A percentile compares a stretch with the other conserved stretches of the same genome.
phyloP scores from a whole-genome alignment of 1,284 basidiomycete species.

The Pholiota adiposa region DNA sequence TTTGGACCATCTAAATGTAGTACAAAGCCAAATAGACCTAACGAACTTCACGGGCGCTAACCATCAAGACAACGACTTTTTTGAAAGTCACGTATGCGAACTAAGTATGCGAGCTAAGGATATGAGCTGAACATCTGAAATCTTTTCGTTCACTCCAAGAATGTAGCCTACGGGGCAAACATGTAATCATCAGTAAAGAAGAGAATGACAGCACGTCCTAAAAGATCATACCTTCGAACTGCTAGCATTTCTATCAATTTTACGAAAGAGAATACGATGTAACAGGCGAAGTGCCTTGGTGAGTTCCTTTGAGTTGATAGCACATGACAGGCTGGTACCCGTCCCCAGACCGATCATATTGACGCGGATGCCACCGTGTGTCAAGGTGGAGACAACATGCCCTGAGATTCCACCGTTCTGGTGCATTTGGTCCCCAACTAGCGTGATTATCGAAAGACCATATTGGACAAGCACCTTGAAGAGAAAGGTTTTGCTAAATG shows the following conservation, averaged over 20 bases:
- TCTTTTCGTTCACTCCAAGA: not conserved
- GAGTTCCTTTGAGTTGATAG: slow-evolving; percentile 4
- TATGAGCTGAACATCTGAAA: too few relatives aligned
- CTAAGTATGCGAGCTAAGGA: too few relatives aligned
- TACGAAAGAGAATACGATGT: slow-evolving; percentile 12
- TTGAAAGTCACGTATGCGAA: too few relatives aligned
- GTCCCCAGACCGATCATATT: slow-evolving; percentile 1
- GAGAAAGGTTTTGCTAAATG: not conserved
- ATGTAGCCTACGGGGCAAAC: not conserved
- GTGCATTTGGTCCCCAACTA: not conserved
- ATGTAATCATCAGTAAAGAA: not conserved
- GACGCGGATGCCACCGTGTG: not conserved
- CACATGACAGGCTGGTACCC: slow-evolving; percentile 8
- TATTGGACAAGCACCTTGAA: slow-evolving; percentile 7
- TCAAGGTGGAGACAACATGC: slow-evolving; percentile 2
- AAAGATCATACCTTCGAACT: not conserved
- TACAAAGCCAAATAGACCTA: not conserved
- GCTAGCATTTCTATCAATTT: slow-evolving; percentile 1
- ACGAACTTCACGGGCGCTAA: not conserved
- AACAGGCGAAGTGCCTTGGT: slow-evolving; percentile 6
- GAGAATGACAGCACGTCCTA: not conserved
- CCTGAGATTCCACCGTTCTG: not conserved
- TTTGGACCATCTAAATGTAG: slow-evolving; percentile 5
- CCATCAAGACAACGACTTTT: not conserved
- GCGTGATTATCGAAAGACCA: slow-evolving; percentile 3